phyloP scores from a whole-genome alignment of 192 early-diverging fungal species.

The Backusella psychrophila region DNA sequence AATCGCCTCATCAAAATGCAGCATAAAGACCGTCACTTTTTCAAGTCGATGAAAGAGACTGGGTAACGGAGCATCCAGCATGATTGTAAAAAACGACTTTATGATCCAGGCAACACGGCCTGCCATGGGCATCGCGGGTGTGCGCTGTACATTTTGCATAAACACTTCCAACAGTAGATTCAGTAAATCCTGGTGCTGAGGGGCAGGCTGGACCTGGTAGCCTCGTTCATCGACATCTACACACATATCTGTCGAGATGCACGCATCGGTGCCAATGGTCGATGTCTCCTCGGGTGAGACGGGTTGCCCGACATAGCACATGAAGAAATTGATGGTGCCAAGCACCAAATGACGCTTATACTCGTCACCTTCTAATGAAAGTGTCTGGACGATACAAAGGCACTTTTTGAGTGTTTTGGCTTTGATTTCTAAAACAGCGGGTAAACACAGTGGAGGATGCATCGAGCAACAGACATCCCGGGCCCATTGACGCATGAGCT shows the following conservation, averaged over 20 bases:
- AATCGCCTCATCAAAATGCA: constrained; percentile 10
- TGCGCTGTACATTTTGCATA: constrained; percentile 3
- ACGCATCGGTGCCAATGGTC: not conserved
- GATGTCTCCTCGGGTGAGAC: not conserved
- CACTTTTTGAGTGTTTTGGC: not conserved
- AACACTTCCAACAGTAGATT: not conserved
- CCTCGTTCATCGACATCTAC: constrained; percentile 9
- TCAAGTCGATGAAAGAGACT: not conserved
- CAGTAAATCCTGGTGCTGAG: not conserved
- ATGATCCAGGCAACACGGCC: not conserved
- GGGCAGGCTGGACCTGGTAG: not conserved
- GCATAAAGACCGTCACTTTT: not conserved
- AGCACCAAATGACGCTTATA: not conserved
- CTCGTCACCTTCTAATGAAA: not conserved
- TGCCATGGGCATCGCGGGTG: not conserved
- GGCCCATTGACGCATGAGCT: not conserved
- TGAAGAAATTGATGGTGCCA: not conserved
- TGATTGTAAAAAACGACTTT: not conserved
- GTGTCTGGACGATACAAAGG: not conserved
- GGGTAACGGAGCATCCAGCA: not conserved
- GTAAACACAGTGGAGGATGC: not conserved
- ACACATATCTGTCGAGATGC: not conserved
- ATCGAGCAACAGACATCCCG: not conserved
- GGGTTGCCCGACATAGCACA: not conserved
- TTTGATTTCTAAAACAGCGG: not conserved